These are phyloP conservation scores for Santalum album DNA, from an alignment of 164 flowering plant genomes.

Conservation along the genomic window DNA sequence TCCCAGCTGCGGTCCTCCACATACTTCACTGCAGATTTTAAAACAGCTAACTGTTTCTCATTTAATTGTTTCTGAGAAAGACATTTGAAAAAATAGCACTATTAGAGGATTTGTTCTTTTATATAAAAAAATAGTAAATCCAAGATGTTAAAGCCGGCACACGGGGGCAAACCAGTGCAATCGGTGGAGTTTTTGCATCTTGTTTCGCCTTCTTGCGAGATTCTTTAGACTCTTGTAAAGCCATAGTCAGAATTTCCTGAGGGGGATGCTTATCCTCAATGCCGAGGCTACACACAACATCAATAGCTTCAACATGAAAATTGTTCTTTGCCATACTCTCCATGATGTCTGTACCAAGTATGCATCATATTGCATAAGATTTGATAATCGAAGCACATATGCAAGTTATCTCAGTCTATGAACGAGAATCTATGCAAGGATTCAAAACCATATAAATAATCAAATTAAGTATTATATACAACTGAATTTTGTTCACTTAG, in stretches of 20 bases:
- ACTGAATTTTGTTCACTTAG: too few species aligned
- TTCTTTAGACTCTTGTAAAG: slow-evolving; percentile 24
- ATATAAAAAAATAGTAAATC: background rate
- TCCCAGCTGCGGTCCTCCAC: slow-evolving; percentile 33
- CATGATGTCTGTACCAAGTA: slow-evolving; percentile 29
- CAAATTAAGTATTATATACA: too few species aligned
- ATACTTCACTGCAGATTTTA: slow-evolving; percentile 29
- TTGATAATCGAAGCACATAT: too few species aligned
- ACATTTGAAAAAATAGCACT: background rate
- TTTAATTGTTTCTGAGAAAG: slow-evolving; percentile 31
- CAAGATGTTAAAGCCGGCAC: background rate
- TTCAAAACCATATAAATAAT: too few species aligned
- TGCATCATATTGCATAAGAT: background rate
- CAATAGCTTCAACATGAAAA: slow-evolving; percentile 35
- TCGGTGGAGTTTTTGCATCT: slow-evolving; percentile 18
- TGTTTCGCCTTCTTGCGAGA: slow-evolving; percentile 19
- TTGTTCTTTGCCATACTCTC: slow-evolving; percentile 28
- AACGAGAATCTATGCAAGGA: too few species aligned
- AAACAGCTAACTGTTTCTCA: slow-evolving; percentile 30
- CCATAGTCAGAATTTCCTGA: slow-evolving; percentile 22
- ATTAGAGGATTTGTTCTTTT: slow-evolving; percentile 1
- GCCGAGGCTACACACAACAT: slow-evolving; percentile 30
- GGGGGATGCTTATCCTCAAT: slow-evolving; percentile 36
- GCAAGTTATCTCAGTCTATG: too few species aligned
- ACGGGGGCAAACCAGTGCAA: slow-evolving; percentile 19